Evolutionary conservation across 1,284 basidiomycete genomes (phyloP).

Genomic region (Xanthoconium separans): DNA sequence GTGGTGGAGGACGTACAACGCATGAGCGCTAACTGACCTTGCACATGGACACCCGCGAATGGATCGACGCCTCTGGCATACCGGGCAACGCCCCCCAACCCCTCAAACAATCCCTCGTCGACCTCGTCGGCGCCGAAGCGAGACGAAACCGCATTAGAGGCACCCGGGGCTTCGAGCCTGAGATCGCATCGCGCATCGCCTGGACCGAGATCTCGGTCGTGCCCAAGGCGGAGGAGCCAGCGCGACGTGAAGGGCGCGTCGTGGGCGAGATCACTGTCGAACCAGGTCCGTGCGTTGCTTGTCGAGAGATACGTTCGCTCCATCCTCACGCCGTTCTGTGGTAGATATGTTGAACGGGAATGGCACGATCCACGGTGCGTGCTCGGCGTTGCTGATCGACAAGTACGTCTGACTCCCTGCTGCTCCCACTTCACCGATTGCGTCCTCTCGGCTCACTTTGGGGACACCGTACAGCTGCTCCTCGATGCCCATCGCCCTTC

Average conservation of each 20-base stretch:
- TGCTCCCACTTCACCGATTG: no score
- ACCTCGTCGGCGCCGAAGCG: conserved; percentile 9
- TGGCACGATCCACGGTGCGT: conserved; percentile 46
- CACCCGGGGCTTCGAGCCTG: conserved; percentile 24
- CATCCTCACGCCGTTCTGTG: background rate
- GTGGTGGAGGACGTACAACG: no score
- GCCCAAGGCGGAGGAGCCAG: conserved; percentile 37
- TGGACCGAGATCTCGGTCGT: conserved; percentile 40
- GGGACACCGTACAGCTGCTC: conserved; percentile 32
- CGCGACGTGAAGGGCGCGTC: conserved; percentile 40
- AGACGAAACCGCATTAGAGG: conserved; percentile 6
- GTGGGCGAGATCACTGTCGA: conserved; percentile 45
- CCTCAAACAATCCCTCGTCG: conserved; percentile 27
- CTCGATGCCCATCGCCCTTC: conserved; percentile 33
- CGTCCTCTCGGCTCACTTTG: background rate
- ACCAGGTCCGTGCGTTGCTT: no score
- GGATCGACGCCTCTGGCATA: conserved; percentile 21
- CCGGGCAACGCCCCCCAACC: conserved; percentile 24
- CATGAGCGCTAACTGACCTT: no score
- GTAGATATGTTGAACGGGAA: conserved; percentile 44
- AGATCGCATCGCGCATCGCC: conserved; percentile 20
- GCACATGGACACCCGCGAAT: conserved; percentile 13
- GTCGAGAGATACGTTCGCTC: conserved; percentile 25
- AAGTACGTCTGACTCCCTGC: no score
- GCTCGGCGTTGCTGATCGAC: conserved; percentile 46